Percentiles rank a stretch among this genome's conserved stretches.
Evolutionary conservation across 2,329 filamentous ascomycete genomes (phyloP).

Genomic region (Reticulascus tulasneorum): DNA sequence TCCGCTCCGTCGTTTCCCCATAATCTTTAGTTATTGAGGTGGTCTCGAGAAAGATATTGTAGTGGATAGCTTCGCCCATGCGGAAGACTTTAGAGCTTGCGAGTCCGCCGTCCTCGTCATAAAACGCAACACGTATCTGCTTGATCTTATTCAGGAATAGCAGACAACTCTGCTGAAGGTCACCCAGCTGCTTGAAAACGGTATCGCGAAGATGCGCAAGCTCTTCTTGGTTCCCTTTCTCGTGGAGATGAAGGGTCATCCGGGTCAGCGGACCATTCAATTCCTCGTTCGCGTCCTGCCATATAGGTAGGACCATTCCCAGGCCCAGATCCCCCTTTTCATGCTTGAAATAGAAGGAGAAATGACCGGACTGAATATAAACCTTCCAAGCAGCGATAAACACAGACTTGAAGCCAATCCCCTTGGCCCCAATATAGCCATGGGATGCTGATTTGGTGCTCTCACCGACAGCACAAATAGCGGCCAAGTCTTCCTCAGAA

Average conservation of each 20-base stretch:
- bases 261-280: conserved; percentile 22
- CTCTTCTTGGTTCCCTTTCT: conserved; percentile 16
- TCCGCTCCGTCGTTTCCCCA: conserved; percentile 6
- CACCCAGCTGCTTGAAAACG: conserved; percentile 29
- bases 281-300: conserved; percentile 25
- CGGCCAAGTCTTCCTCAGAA: conserved; percentile 32
- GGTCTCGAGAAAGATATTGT: conserved; percentile 7
- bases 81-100: conserved; percentile 5
- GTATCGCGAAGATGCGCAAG: conserved; percentile 15
- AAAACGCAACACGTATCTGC: conserved; percentile 25
- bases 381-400: conserved; percentile 43
- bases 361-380: conserved; percentile 38
- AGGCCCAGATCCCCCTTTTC: conserved; percentile 37
- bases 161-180: conserved; percentile 33
- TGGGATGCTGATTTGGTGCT: conserved; percentile 40
- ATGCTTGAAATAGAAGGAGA: conserved; percentile 40
- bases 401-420: conserved; percentile 49
- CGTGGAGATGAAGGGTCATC: conserved; percentile 33
- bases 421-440: conserved; percentile 46
- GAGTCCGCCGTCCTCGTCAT: conserved; percentile 15
- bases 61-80: conserved; percentile 3
- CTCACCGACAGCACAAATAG: conserved; percentile 40
- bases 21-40: conserved; percentile 1
- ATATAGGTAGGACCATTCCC: conserved; percentile 45
- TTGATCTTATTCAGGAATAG: conserved; percentile 39